Conservation (phyloP, 768 basidiomycete species). For the Pulveroboletus frians region DNA sequence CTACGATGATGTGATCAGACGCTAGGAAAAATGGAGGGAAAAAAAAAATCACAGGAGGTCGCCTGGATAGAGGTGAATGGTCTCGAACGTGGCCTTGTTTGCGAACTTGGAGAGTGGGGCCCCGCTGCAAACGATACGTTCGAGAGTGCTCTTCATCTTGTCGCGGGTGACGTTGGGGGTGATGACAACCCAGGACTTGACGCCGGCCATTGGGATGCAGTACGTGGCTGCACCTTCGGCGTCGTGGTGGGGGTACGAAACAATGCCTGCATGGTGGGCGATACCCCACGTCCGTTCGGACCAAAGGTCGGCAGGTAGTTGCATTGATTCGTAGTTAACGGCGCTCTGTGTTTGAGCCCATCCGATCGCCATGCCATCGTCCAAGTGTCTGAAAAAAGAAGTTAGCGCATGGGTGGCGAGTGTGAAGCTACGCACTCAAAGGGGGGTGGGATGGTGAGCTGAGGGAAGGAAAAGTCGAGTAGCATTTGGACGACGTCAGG, state of each 20-base stretch:
- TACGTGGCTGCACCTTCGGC: neutral
- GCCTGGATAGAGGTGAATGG: too few species aligned
- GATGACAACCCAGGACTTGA: too few species aligned
- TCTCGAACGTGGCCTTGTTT: too few species aligned
- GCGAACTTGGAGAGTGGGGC: too few species aligned
- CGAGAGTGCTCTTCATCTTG: too few species aligned
- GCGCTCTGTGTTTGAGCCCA: neutral
- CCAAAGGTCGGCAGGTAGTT: neutral
- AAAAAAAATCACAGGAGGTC: too few species aligned
- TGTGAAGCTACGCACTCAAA: neutral
- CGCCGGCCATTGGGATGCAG: neutral
- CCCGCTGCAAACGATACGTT: too few species aligned
- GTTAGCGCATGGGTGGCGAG: neutral
- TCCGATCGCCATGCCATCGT: neutral
- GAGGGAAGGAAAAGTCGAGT: neutral
- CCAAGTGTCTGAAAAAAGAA: neutral
- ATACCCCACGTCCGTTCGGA: neutral
- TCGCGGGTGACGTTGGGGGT: too few species aligned
- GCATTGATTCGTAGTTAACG: neutral
- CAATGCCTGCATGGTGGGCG: neutral
- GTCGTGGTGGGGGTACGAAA: neutral
- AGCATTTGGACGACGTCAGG: neutral
- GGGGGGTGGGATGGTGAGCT: neutral
- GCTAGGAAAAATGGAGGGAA: too few species aligned
- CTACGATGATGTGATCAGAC: neutral